phyloP scores from a whole-genome alignment of 2,329 filamentous ascomycete species.

The Monosporascus sp. region DNA sequence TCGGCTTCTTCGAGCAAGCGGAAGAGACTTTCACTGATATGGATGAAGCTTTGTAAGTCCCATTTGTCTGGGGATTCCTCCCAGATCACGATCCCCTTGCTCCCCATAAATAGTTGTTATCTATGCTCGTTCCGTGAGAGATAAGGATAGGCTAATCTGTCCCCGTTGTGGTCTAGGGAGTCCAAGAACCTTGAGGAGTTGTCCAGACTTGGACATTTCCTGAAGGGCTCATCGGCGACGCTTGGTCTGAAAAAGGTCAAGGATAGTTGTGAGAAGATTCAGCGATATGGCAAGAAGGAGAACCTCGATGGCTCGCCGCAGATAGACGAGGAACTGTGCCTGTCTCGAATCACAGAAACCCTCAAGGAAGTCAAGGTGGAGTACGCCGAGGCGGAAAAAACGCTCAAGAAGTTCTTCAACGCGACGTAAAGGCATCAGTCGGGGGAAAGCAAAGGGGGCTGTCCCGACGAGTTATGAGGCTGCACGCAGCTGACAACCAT shows the following conservation, averaged over 20 bases:
- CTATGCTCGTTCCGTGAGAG: not conserved
- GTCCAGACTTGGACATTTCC: constrained; percentile 84
- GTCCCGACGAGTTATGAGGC: constrained; percentile 3
- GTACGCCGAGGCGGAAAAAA: constrained; percentile 66
- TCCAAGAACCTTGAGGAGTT: constrained; percentile 66
- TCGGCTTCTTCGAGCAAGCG: constrained; percentile 89
- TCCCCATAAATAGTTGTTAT: not conserved
- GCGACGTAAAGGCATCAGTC: constrained; percentile 14
- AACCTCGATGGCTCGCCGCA: constrained; percentile 69
- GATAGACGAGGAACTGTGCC: constrained; percentile 60
- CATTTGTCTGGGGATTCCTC: constrained; percentile 2
- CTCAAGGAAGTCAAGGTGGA: constrained; percentile 70
- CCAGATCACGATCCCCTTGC: not conserved
- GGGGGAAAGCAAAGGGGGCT: constrained; percentile 5
- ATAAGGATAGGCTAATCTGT: constrained; percentile 13
- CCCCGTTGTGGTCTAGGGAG: constrained; percentile 44
- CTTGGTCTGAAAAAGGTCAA: constrained; percentile 86
- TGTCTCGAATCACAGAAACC: constrained; percentile 65
- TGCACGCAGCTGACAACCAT: constrained; percentile 7
- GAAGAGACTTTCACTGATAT: constrained; percentile 81
- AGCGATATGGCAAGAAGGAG: constrained; percentile 80
- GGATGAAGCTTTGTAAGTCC: constrained; percentile 72
- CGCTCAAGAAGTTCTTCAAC: constrained; percentile 65
- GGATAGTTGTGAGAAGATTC: constrained; percentile 93
- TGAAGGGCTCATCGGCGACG: constrained; percentile 95